Conservation (phyloP, 2,329 filamentous ascomycete species). For the Colletotrichum zoysiae region DNA sequence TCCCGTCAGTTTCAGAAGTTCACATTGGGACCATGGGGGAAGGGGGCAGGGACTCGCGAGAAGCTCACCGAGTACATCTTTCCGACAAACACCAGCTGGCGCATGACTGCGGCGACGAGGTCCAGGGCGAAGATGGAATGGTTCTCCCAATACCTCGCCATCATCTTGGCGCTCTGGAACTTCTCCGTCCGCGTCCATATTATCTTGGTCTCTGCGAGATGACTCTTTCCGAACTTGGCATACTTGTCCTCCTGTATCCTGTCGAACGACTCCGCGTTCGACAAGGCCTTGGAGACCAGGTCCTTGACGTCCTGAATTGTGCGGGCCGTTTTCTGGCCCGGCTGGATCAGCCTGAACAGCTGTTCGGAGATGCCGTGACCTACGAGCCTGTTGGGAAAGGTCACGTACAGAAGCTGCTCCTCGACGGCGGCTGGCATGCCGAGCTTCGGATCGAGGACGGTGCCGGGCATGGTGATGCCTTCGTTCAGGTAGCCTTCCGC, state of each 20-base stretch:
- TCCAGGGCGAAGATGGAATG: conserved; percentile 74
- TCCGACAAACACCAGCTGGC: conserved; percentile 74
- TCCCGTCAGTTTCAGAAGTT: background rate
- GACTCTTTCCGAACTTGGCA: conserved; percentile 52
- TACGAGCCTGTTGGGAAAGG: conserved; percentile 72
- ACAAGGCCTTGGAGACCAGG: conserved; percentile 62
- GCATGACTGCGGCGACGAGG: conserved; percentile 72
- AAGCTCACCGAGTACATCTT: conserved; percentile 73
- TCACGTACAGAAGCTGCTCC: conserved; percentile 48
- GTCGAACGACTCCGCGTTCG: conserved; percentile 44
- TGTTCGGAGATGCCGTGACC: conserved; percentile 56
- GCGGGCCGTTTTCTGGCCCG: conserved; percentile 46
- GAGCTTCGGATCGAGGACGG: conserved; percentile 66
- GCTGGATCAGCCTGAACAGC: conserved; percentile 56
- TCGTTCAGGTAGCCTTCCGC: conserved; percentile 59
- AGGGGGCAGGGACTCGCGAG: background rate
- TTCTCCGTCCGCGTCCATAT: conserved; percentile 2
- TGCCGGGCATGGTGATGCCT: conserved; percentile 74
- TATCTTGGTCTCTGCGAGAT: conserved; percentile 36
- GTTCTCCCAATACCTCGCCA: conserved; percentile 79
- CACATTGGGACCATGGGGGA: background rate
- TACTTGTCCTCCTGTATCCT: conserved; percentile 3
- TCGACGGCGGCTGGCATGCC: conserved; percentile 61
- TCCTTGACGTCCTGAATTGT: conserved; percentile 65
- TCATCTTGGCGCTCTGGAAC: conserved; percentile 69